Evolutionary conservation across 23 red algal genomes (phyloP).

Genomic region (Gracilaria vermiculophylla): DNA sequence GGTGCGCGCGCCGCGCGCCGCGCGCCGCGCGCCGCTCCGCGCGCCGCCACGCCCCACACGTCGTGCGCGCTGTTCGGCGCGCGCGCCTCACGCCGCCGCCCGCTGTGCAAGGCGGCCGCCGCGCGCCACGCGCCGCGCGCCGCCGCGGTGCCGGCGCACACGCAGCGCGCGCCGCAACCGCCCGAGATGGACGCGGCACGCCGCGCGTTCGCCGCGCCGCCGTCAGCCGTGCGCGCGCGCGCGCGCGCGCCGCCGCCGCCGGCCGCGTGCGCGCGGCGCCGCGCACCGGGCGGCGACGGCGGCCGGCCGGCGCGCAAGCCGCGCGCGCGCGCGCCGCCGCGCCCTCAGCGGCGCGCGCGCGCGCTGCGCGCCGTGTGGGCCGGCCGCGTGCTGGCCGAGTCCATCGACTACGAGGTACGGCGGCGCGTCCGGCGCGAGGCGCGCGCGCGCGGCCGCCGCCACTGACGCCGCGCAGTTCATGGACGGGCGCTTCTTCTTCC

Average conservation of each 20-base stretch:
- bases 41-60: too few species aligned
- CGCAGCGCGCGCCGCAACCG: too few species aligned
- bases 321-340: neutral
- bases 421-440: neutral
- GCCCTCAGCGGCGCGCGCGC: neutral
- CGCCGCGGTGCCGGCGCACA: neutral
- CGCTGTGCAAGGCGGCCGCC: neutral
- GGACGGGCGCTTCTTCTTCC: slow-evolving; percentile 51
- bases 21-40: too few species aligned
- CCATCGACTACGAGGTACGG: slow-evolving; percentile 7
- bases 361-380: neutral
- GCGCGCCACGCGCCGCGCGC: neutral
- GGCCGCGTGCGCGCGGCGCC: neutral
- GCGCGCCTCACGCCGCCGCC: too few species aligned
- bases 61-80: too few species aligned
- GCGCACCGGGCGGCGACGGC: too few species aligned
- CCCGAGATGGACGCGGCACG: neutral
- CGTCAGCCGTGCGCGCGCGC: neutral
- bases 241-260: neutral
- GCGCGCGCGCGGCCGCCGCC: neutral
- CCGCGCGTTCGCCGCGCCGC: neutral
- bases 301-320: too few species aligned
- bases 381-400: slow-evolving; percentile 2
- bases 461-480: slow-evolving; percentile 1
- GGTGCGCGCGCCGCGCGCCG: too few species aligned